These are phyloP conservation scores for Pythium rhizo-oryzae DNA, from an alignment of 352 stramenopile genomes.

Conservation along the genomic window DNA sequence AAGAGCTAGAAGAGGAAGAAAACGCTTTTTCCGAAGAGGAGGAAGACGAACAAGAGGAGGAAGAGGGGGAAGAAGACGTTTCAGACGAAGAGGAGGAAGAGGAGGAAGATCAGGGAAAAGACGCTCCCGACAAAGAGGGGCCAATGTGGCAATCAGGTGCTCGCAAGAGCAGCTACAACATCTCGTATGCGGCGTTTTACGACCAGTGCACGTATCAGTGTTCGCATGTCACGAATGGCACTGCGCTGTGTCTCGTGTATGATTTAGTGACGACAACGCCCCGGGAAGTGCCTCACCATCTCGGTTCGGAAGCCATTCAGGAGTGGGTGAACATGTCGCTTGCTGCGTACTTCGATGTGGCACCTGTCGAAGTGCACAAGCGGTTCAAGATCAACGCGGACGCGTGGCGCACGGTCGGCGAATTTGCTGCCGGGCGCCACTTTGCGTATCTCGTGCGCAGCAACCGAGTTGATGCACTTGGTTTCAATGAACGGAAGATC, in stretches of 20 bases:
- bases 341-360: not conserved
- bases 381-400: not conserved
- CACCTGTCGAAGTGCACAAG: not conserved
- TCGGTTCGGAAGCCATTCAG: not conserved
- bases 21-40: no score
- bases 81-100: no score
- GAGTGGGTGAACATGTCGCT: not conserved
- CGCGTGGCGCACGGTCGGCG: not conserved
- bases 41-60: no score
- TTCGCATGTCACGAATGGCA: not conserved
- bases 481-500: not conserved
- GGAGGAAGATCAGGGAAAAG: no score
- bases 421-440: not conserved
- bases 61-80: no score
- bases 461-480: not conserved
- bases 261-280: conserved; percentile 3
- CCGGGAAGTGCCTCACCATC: not conserved
- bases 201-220: not conserved
- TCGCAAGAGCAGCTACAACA: not conserved
- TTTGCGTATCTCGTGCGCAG: not conserved
- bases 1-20: no score
- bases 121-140: no score
- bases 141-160: not conserved
- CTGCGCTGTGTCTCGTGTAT: not conserved
- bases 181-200: conserved; percentile 4